phyloP scores from a whole-genome alignment of 2,329 filamentous ascomycete genomes.

The Thelonectria blattea region DNA sequence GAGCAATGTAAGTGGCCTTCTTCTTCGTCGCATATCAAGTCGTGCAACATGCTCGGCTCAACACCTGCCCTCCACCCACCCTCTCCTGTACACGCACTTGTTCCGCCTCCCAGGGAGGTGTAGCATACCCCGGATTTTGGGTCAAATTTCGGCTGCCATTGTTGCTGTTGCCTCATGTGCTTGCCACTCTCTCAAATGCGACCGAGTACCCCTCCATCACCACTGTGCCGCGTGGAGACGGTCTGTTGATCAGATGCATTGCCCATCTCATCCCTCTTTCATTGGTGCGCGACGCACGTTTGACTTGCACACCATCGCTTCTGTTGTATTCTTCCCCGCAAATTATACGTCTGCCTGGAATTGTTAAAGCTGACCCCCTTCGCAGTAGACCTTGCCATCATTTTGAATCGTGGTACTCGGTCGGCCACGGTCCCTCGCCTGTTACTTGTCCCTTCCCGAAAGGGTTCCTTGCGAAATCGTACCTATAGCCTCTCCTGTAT shows the following conservation, averaged over 20 bases:
- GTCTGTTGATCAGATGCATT: conserved; percentile 30
- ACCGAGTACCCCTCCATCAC: conserved; percentile 5
- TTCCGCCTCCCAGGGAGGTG: conserved; percentile 2
- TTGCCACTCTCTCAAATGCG: conserved; percentile 6
- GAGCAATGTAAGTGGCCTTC: conserved; percentile 10
- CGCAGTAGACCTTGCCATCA: conserved; percentile 30
- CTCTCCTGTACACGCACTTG: conserved; percentile 8
- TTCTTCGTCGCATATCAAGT: background rate
- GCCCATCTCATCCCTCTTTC: conserved; percentile 25
- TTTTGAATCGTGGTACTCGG: conserved; percentile 19
- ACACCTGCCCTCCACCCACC: background rate
- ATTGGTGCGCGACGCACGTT: conserved; percentile 32
- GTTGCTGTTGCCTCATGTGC: conserved; percentile 1
- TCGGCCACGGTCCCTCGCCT: background rate
- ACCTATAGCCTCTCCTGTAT: background rate
- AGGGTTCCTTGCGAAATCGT: background rate
- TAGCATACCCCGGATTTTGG: background rate
- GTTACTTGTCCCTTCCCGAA: background rate
- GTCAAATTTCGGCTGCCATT: conserved; percentile 9
- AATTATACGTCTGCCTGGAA: conserved; percentile 32
- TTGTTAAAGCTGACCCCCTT: conserved; percentile 36
- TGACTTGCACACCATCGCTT: conserved; percentile 31
- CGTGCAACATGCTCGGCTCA: conserved; percentile 3
- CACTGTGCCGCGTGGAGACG: conserved; percentile 13
- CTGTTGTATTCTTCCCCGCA: conserved; percentile 33